Evolutionary conservation across 2,329 filamentous ascomycete genomes (phyloP).

Genomic region (Arthrocladium fulminans): DNA sequence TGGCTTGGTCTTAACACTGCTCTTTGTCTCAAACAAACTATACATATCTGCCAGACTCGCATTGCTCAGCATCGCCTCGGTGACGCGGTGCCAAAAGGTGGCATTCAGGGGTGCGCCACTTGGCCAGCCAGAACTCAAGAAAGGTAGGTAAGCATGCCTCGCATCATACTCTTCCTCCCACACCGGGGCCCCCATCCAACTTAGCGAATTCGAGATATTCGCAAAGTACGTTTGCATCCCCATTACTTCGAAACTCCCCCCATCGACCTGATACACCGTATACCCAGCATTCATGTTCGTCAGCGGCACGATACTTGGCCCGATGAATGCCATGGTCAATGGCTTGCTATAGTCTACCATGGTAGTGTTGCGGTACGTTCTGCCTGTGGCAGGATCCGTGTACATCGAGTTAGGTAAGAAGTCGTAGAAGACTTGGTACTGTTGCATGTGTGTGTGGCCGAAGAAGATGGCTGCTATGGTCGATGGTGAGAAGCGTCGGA

Average conservation of each 20-base stretch:
- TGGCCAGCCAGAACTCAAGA: conserved; percentile 16
- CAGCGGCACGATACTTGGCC: conserved; percentile 25
- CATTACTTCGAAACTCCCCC: conserved; percentile 24
- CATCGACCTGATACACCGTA: conserved; percentile 23
- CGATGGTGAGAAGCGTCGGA: conserved; percentile 19
- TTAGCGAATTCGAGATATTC: conserved; percentile 24
- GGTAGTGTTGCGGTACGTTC: conserved; percentile 19
- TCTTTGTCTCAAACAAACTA: conserved; percentile 24
- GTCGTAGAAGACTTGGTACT: conserved; percentile 26
- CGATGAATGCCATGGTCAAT: conserved; percentile 23
- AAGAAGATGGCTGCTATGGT: conserved; percentile 17
- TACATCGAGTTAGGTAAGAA: conserved; percentile 20
- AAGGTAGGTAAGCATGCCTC: conserved; percentile 16
- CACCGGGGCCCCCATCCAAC: conserved; percentile 23
- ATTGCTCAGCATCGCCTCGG: conserved; percentile 23
- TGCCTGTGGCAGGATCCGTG: conserved; percentile 5
- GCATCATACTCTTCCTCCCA: conserved; percentile 27
- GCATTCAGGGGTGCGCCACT: conserved; percentile 23
- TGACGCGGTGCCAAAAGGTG: conserved; percentile 26
- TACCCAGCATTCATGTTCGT: conserved; percentile 26
- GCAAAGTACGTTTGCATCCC: conserved; percentile 26
- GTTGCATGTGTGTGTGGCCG: conserved; percentile 24
- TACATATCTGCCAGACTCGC: conserved; percentile 22
- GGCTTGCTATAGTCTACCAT: conserved; percentile 22
- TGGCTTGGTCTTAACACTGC: conserved; percentile 16